Evolutionary conservation across 208 protist genomes (phyloP), one percentile per base, ranked within the genome.

Genomic region (Crithidia expoeki): DNA sequence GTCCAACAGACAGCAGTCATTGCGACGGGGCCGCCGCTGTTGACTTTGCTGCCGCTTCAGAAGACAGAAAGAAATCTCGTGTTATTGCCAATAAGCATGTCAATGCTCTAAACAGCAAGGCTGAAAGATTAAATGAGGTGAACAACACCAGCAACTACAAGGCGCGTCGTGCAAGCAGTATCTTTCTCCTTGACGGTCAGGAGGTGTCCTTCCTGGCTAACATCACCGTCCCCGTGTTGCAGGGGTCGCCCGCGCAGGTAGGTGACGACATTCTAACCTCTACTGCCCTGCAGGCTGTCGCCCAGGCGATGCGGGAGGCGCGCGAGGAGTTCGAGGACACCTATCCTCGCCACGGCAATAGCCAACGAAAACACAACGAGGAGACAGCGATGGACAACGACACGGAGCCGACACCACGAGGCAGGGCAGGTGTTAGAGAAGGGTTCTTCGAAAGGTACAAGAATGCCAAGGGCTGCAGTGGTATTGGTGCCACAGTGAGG

Each of bases 211-310:
- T 58, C 42, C 21, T 59, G 57, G 47, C 36, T 19, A 59, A 27
- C 27, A n/a, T 36, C 36, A 65, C 34, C 25, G 53, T 36, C 23
- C 2, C 38, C 36, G 28, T 59, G 25, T 25, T 32, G 36, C 57
- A 55, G 49, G 57, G 14, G 19, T 65, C 57, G 30, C 49, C 21
- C n/a, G 17, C 27, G 38, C 40, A 28, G 55, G 57, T 62, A 38
- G 42, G 67, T 17, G 47, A 58, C 28, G 58, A 65, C 23, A 66
- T 16, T 17, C 58, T 50, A 34, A 52, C 38, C 53, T 36, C 40
- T 34, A 50, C 49, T 11, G 36, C 67, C 1, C 66, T 52, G 46
- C 44, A 57, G 66, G 30, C 23, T 11, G 32, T 32, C 10, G 27
- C 38, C 23, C 53, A 50, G 40, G 42, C 42, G 2, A 30, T 65